These are phyloP conservation scores for Xylaria intraflava DNA, from an alignment of 495 filamentous ascomycete species.

Conservation along the genomic window DNA sequence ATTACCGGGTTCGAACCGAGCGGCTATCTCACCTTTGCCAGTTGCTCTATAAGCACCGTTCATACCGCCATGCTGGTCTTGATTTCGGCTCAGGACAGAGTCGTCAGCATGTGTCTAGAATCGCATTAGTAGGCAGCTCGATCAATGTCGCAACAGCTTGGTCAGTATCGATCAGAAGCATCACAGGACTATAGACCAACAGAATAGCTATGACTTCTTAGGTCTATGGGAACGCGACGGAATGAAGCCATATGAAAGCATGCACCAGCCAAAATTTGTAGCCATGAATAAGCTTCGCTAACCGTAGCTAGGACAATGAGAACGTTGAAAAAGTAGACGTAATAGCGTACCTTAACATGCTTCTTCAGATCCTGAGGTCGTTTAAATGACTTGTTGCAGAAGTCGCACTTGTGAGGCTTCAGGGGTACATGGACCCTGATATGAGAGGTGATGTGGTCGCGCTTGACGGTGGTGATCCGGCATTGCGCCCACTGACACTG, in stretches of 20 bases:
- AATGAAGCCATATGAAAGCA: no score
- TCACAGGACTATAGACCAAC: background rate
- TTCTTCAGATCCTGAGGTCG: slow-evolving; percentile 98
- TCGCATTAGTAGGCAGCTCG: background rate
- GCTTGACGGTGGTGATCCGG: slow-evolving; percentile 94
- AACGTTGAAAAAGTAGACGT: background rate
- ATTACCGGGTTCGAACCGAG: slow-evolving; percentile 15
- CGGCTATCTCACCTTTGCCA: slow-evolving; percentile 48
- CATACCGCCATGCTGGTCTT: slow-evolving; percentile 57
- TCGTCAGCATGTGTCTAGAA: slow-evolving; percentile 89
- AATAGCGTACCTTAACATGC: slow-evolving; percentile 70
- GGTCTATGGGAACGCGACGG: no score
- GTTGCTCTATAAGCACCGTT: slow-evolving; percentile 49
- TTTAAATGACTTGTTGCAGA: slow-evolving; percentile 99
- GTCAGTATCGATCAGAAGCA: background rate
- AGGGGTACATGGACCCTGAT: slow-evolving; percentile 96
- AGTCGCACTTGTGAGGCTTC: slow-evolving; percentile 97
- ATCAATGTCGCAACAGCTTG: background rate
- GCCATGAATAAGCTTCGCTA: background rate
- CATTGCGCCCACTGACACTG: slow-evolving; percentile 97
- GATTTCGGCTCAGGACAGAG: slow-evolving; percentile 76
- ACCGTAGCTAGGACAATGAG: background rate
- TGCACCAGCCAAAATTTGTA: background rate
- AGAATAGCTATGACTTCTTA: no score
- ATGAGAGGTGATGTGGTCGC: slow-evolving; percentile 98